phyloP scores from a whole-genome alignment of 2,329 filamentous ascomycete species.

The Eurotiales sp. region DNA sequence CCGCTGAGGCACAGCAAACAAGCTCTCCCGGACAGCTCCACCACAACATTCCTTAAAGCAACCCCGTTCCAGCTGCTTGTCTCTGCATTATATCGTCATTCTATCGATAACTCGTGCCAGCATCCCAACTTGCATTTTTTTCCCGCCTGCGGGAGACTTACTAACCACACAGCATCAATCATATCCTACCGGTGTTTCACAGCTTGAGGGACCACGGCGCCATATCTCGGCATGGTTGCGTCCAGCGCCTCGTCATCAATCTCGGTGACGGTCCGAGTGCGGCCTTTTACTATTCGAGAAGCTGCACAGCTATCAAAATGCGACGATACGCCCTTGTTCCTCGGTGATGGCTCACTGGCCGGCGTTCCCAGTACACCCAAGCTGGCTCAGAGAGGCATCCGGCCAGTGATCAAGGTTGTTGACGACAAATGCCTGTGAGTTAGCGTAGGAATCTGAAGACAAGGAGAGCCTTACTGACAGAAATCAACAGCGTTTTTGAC shows the following conservation, averaged over 20 bases:
- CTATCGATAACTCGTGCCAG: slow-evolving; percentile 1
- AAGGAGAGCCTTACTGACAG: neutral
- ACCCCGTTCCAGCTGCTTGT: slow-evolving; percentile 1
- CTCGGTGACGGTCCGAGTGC: slow-evolving; percentile 56
- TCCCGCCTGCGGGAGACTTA: neutral
- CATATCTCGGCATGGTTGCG: slow-evolving; percentile 32
- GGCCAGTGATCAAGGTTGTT: slow-evolving; percentile 90
- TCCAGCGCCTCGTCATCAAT: slow-evolving; percentile 48
- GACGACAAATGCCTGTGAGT: slow-evolving; percentile 93
- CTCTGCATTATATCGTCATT: slow-evolving; percentile 12
- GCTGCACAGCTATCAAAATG: slow-evolving; percentile 75
- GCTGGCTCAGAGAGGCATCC: slow-evolving; percentile 77
- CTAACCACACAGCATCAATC: neutral
- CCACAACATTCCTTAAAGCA: slow-evolving; percentile 26
- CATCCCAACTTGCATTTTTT: neutral
- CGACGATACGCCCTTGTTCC: slow-evolving; percentile 84
- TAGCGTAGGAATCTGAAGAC: neutral
- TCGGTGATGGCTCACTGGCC: slow-evolving; percentile 96
- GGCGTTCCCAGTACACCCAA: slow-evolving; percentile 72
- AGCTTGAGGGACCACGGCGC: neutral
- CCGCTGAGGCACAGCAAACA: slow-evolving; percentile 10
- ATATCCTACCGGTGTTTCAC: neutral
- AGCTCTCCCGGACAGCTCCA: slow-evolving; percentile 26
- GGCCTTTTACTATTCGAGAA: slow-evolving; percentile 78
- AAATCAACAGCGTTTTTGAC: slow-evolving; percentile 74